Percentiles rank a stretch among this genome's conserved stretches.
These are phyloP conservation scores for Gaeumannomyces tritici DNA, from an alignment of 2,329 filamentous ascomycete genomes.

Conservation along the genomic window DNA sequence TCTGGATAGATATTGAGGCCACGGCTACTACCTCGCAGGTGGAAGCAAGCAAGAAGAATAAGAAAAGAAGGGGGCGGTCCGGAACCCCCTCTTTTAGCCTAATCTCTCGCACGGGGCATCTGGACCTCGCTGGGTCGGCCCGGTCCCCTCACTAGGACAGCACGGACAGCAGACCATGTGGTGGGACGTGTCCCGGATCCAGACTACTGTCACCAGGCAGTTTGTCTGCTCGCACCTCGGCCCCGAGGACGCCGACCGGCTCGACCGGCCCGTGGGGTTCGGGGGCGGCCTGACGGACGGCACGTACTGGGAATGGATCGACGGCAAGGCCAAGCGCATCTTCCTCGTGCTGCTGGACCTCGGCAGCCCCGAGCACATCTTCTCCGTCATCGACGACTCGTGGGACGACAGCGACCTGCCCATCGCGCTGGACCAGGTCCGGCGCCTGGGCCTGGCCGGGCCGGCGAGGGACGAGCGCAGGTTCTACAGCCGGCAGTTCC, in stretches of 20 bases:
- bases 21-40: too few relatives aligned
- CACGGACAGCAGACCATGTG: slow-evolving; percentile 28
- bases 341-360: slow-evolving; percentile 65
- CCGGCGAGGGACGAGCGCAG: slow-evolving; percentile 38
- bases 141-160: too few relatives aligned
- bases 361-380: slow-evolving; percentile 63
- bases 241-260: slow-evolving; percentile 49
- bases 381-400: slow-evolving; percentile 63
- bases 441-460: slow-evolving; percentile 13
- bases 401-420: slow-evolving; percentile 72
- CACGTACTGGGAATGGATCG: slow-evolving; percentile 72
- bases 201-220: slow-evolving; percentile 57
- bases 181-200: slow-evolving; percentile 65
- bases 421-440: slow-evolving; percentile 54
- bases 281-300: slow-evolving; percentile 60
- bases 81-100: too few relatives aligned
- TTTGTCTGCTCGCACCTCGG: slow-evolving; percentile 58
- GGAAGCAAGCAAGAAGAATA: not conserved
- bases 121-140: not conserved
- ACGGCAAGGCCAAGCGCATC: slow-evolving; percentile 56
- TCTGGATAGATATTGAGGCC: not conserved
- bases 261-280: slow-evolving; percentile 56
- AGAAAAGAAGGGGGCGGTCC: not conserved
- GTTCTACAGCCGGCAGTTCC: slow-evolving; percentile 63
- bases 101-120: not conserved